A percentile compares a stretch with the other conserved stretches of the same genome.
These are phyloP conservation scores for Mimosa bimucronata DNA, from an alignment of 306 rosid genomes.

Conservation along the genomic window DNA sequence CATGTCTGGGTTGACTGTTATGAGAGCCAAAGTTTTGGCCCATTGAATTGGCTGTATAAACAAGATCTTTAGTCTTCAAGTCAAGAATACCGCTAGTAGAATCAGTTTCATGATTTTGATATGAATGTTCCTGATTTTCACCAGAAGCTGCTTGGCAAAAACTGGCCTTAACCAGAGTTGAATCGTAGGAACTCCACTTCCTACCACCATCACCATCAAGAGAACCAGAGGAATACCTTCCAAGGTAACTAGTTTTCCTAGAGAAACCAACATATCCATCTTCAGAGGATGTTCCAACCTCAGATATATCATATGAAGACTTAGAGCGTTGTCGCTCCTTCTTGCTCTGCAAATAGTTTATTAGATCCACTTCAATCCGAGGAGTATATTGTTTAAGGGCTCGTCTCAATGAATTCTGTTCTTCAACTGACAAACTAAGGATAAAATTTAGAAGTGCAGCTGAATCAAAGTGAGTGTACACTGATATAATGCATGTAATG, in stretches of 20 bases:
- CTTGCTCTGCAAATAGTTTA: conserved; percentile 93
- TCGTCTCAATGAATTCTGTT: conserved; percentile 93
- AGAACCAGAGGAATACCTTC: conserved; percentile 91
- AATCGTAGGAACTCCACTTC: conserved; percentile 95
- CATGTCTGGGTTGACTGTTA: conserved; percentile 54
- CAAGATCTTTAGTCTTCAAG: conserved; percentile 57
- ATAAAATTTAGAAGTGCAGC: conserved; percentile 88
- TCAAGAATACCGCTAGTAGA: conserved; percentile 50
- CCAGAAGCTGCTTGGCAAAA: conserved; percentile 66
- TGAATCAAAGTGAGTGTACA: conserved; percentile 91
- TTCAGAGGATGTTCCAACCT: conserved; percentile 94
- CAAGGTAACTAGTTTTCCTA: conserved; percentile 69
- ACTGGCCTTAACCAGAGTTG: conserved; percentile 52
- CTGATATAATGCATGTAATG: conserved; percentile 93
- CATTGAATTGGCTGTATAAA: conserved; percentile 41
- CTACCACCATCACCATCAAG: conserved; percentile 78
- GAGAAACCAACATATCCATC: conserved; percentile 79
- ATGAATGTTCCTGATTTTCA: conserved; percentile 59
- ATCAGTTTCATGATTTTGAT: conserved; percentile 64
- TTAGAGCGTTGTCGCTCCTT: conserved; percentile 85
- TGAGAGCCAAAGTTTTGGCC: conserved; percentile 61
- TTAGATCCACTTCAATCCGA: conserved; percentile 97
- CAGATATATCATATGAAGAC: conserved; percentile 86
- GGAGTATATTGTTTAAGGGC: conserved; percentile 96
- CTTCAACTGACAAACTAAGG: conserved; percentile 90